phyloP scores from a whole-genome alignment of 1,284 basidiomycete genomes.

The Ustilago trichophora region DNA sequence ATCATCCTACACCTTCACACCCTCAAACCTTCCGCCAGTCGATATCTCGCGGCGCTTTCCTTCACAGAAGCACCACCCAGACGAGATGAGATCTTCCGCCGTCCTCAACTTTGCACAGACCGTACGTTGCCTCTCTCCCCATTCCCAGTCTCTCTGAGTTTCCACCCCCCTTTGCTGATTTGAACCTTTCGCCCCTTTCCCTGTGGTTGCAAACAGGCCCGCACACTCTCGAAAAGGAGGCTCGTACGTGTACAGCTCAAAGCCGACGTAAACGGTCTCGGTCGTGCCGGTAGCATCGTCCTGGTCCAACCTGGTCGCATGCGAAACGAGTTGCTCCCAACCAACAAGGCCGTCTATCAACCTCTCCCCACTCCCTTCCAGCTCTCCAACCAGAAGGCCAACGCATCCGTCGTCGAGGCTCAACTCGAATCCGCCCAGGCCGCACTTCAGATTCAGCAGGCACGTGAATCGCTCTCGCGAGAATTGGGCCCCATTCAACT shows the following conservation, averaged over 20 bases:
- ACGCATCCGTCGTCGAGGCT: constrained; percentile 16
- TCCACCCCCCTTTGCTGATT: no score
- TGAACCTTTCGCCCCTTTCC: not conserved
- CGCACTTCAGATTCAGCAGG: constrained; percentile 10
- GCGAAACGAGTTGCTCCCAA: constrained; percentile 42
- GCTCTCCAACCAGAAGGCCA: constrained; percentile 11
- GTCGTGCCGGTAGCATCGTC: constrained; percentile 21
- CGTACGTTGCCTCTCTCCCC: constrained; percentile 1
- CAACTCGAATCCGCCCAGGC: constrained; percentile 28
- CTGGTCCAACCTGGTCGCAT: constrained; percentile 46
- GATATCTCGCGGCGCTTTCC: not conserved
- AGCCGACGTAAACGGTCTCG: constrained; percentile 22
- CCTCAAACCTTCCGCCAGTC: not conserved
- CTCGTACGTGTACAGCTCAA: constrained; percentile 46
- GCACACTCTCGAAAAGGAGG: constrained; percentile 41
- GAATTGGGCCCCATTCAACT: constrained; percentile 41
- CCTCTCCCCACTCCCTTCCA: constrained; percentile 36
- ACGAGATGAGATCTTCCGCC: constrained; percentile 46
- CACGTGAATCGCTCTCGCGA: constrained; percentile 22
- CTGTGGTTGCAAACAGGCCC: constrained; percentile 33
- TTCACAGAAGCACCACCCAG: not conserved
- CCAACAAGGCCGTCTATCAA: constrained; percentile 29
- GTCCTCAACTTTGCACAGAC: constrained; percentile 33
- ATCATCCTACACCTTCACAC: not conserved
- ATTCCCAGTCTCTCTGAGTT: no score